Evolutionary conservation across 2,329 filamentous ascomycete species (phyloP).

Genomic region (Gnomoniopsis smithogilvyi): DNA sequence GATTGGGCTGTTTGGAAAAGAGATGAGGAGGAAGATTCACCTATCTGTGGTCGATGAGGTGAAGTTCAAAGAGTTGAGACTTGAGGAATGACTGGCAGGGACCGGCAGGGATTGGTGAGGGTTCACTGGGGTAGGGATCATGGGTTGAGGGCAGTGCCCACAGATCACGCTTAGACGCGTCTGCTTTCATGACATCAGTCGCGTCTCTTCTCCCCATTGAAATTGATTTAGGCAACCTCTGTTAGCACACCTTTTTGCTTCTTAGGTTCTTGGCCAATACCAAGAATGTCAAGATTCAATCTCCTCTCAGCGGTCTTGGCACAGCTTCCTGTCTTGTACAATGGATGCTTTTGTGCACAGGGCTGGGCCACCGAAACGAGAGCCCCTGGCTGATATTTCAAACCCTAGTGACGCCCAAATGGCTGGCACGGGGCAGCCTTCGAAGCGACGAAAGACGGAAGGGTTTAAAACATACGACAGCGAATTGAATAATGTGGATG

Average conservation of each 20-base stretch:
- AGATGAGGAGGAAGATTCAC: too few species aligned
- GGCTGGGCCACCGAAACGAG: constrained; percentile 15
- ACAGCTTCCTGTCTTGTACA: neutral
- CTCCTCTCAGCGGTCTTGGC: too few species aligned
- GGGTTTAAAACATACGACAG: constrained; percentile 21
- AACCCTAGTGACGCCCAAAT: constrained; percentile 13
- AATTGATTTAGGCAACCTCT: neutral
- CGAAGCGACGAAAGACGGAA: constrained; percentile 33
- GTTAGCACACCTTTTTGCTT: neutral
- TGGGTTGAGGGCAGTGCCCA: neutral
- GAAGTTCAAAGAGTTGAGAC: neutral
- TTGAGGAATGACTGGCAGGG: neutral
- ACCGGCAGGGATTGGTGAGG: neutral
- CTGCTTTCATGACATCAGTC: constrained; percentile 4
- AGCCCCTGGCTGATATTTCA: constrained; percentile 18
- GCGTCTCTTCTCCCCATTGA: neutral
- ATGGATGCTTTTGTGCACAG: constrained; percentile 29
- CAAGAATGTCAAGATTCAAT: too few species aligned
- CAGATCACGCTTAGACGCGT: constrained; percentile 6
- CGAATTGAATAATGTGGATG: constrained; percentile 31
- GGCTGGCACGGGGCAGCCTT: constrained; percentile 25
- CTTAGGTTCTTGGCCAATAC: too few species aligned
- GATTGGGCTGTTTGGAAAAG: too few species aligned
- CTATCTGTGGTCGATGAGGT: neutral
- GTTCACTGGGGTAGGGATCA: neutral